Conservation (phyloP, 75 land plant species). For the Sequoia sempervirens region DNA sequence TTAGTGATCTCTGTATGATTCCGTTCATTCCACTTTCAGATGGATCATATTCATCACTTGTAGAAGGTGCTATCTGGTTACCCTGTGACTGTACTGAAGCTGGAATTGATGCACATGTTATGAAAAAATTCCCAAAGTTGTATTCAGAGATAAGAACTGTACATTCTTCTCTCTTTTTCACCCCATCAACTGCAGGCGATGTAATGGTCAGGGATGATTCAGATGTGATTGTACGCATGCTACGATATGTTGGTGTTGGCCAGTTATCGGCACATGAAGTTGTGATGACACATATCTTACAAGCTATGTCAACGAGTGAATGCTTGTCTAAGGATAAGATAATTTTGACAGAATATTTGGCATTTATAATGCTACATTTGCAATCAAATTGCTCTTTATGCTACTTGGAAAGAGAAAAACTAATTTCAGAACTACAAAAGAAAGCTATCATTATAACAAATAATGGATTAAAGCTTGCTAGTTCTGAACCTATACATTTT, state of each 20-base stretch:
- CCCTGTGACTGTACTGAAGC: conserved; percentile 33
- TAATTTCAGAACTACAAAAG: conserved; percentile 47
- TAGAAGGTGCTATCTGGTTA: conserved; percentile 83
- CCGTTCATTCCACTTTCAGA: conserved; percentile 79
- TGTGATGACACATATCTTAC: conserved; percentile 63
- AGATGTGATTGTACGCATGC: conserved; percentile 33
- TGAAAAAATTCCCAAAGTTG: conserved; percentile 47
- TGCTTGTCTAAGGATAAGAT: conserved; percentile 17
- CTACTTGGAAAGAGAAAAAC: conserved; percentile 37
- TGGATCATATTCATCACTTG: conserved; percentile 63
- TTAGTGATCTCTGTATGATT: conserved; percentile 32
- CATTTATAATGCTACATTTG: conserved; percentile 73
- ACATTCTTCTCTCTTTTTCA: conserved; percentile 42
- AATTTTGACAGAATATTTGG: conserved; percentile 64
- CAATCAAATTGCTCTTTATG: conserved; percentile 60
- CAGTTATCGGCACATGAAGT: conserved; percentile 78
- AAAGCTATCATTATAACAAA: conserved; percentile 69
- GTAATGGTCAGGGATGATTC: conserved; percentile 10
- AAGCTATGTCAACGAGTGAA: conserved; percentile 31
- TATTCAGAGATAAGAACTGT: conserved; percentile 66
- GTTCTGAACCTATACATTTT: conserved; percentile 64
- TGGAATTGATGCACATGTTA: conserved; percentile 25
- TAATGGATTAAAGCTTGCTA: conserved; percentile 49
- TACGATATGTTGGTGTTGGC: conserved; percentile 62
- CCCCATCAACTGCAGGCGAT: conserved; percentile 7